Evolutionary conservation across 805 yeast genomes (phyloP), one percentile per base, ranked within the genome.

Genomic region (Cyberlindnera meyerae): DNA sequence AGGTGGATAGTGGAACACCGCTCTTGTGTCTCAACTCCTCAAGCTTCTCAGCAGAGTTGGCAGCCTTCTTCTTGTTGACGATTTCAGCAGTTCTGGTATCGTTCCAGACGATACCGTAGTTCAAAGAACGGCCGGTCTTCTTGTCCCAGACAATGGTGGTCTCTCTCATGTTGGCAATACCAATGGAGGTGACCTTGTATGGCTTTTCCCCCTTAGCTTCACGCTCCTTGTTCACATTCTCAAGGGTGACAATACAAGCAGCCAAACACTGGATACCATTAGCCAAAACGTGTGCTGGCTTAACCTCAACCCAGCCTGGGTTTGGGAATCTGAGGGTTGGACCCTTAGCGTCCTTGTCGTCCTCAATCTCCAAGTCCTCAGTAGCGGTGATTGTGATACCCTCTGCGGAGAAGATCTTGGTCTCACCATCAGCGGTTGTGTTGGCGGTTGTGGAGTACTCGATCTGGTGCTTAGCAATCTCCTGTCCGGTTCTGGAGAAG

Each of bases 161-260:
- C 64, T 89, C 97, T 57, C 97, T 76, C 93, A 90, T 94, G 63
- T 88, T 90, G 35, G 97, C 93, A 48, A 89, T 76, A 18, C 97
- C 97, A 49, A 89, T 71, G 31, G 85, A 78, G 40, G 68, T 74
- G 40, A 89, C 78, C 48, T 68, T 70, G 57, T 75, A 81, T 56
- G 81, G 68, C 49, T 75, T 60, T 40, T 68, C 60, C 29, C 68
- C 63, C 32, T 69, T 63, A 4, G 58, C 47, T 27, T 53, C 46
- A 49, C 66, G 54, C 40, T 75, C 74, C 45, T 70, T 63, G 61
- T 82, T 81, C 48, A 77, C 57, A 37, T 66, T 68, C 43, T 80
- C 70, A 49, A 82, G 63, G 20, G 77, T 65, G 29, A 72, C 65
- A 47, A 79, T 61, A 52, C 83, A 76, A 17, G 78, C 77, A 31